Conservation (phyloP, 768 basidiomycete species). For the Mycena polygramma region DNA sequence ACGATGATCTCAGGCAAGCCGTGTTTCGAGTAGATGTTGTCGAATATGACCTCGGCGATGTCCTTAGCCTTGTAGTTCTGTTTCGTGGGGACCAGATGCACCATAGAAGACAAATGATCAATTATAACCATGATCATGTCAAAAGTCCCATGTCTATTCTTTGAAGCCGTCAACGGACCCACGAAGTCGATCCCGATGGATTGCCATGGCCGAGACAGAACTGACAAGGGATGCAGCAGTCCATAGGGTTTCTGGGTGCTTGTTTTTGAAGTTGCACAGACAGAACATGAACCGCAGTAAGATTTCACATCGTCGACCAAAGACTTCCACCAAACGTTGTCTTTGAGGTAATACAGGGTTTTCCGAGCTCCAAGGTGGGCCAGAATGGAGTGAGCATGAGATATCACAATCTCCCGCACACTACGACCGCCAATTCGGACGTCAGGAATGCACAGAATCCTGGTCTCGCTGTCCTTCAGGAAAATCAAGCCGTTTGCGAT, state of each 20-base stretch:
- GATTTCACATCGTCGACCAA: constrained; percentile 26
- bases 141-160: constrained; percentile 19
- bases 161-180: constrained; percentile 42
- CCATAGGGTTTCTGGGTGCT: constrained; percentile 37
- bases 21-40: constrained; percentile 41
- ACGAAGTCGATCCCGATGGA: constrained; percentile 52
- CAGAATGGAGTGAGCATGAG: constrained; percentile 51
- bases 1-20: constrained; percentile 45
- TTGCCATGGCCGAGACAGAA: constrained; percentile 35
- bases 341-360: background rate
- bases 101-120: constrained; percentile 32
- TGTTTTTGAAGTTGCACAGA: background rate
- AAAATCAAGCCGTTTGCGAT: constrained; percentile 40
- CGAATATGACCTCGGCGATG: constrained; percentile 34
- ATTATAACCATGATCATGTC: constrained; percentile 40
- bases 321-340: constrained; percentile 8
- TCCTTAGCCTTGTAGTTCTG: constrained; percentile 31
- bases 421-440: constrained; percentile 24
- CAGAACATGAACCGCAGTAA: constrained; percentile 16
- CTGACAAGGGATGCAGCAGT: constrained; percentile 34
- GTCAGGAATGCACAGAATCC: constrained; percentile 42
- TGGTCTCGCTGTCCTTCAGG: constrained; percentile 17
- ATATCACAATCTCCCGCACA: constrained; percentile 45
- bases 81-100: constrained; percentile 34
- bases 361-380: constrained; percentile 51